Conservation (phyloP, 495 filamentous ascomycete species). For the Penicillium tannophilum region DNA sequence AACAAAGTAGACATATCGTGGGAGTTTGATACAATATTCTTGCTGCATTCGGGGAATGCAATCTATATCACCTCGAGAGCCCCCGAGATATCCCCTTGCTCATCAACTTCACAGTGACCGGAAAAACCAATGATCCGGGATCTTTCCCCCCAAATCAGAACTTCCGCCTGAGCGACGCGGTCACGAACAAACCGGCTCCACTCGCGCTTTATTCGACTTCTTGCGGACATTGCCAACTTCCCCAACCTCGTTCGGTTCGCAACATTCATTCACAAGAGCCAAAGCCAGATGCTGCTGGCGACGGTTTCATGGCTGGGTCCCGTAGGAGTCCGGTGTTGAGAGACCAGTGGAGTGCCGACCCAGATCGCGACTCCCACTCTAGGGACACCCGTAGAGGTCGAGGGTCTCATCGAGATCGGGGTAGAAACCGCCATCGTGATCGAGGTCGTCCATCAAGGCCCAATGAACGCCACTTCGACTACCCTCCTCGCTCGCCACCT, state of each 20-base stretch:
- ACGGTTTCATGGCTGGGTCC: conserved; percentile 57
- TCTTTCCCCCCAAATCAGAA: conserved; percentile 27
- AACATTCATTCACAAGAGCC: conserved; percentile 13
- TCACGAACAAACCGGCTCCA: conserved; percentile 26
- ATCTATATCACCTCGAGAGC: not conserved
- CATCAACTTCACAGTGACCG: conserved; percentile 25
- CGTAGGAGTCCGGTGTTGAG: conserved; percentile 59
- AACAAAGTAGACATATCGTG: not conserved
- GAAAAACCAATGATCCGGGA: conserved; percentile 47
- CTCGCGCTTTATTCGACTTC: conserved; percentile 15
- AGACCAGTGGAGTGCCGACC: conserved; percentile 58
- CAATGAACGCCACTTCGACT: conserved; percentile 36
- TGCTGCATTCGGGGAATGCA: not conserved
- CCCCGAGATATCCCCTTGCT: conserved; percentile 18
- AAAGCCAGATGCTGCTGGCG: conserved; percentile 46
- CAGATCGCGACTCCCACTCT: conserved; percentile 44
- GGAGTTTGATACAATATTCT: not conserved
- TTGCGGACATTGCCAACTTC: conserved; percentile 5
- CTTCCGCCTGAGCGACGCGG: conserved; percentile 36
- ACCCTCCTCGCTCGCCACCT: conserved; percentile 40
- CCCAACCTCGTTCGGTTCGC: conserved; percentile 8
- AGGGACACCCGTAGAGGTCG: conserved; percentile 43
- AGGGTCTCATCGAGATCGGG: conserved; percentile 42
- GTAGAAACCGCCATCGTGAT: conserved; percentile 38
- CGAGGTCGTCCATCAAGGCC: conserved; percentile 34